Evolutionary conservation across 495 filamentous ascomycete genomes (phyloP), one percentile per base, ranked within the genome.

Genomic region (Trichoderma orchidacearum): DNA sequence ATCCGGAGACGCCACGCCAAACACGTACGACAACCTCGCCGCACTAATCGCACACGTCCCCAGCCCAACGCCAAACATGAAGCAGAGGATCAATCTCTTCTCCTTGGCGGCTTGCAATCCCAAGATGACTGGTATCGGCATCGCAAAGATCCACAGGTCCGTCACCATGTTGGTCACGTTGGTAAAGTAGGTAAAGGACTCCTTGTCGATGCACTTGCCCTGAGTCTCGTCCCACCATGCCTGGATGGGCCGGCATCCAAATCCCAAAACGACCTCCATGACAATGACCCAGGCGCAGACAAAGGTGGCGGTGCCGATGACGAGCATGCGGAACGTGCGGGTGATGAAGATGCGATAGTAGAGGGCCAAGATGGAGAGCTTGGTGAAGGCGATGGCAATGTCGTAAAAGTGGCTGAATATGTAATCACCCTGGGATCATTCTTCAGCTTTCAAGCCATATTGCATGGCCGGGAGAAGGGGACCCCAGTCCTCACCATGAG

Each of bases 51-150:
- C 66, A 58, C 73, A 75, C 4, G 69, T 70, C 62, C 63, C 70
- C 23, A 74, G 56, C 1, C 72, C 73, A 15, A 74, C 59, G 2
- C 64, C 68, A 54, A 76, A 76, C 31, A 76, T 62, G 36, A 67
- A 66, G 56, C 69, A 70, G 6, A 76, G 61, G 4, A 64, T 65
- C 1, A 72, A 55, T 59, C 70, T 70, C 60, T 66, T 64, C 4
- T 61, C 62, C 12, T 13, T 55, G 17, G 61, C 62, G 0, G 68
- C 64, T 13, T 71, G 63, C 4, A 72, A 51, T 5, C 59, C 36
- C 31, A 68, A 56, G 12, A 72, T 72, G 5, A 67, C 58, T 9
- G 64, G 54, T 68, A 72, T 62, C 1, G 70, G 70, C 51, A 74
- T 66, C 0, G 62, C n/a, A 32, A 74, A 69, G 12, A 74, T 67